These are phyloP conservation scores for Oidiodendron maius DNA, from an alignment of 495 filamentous ascomycete species.

Conservation along the genomic window DNA sequence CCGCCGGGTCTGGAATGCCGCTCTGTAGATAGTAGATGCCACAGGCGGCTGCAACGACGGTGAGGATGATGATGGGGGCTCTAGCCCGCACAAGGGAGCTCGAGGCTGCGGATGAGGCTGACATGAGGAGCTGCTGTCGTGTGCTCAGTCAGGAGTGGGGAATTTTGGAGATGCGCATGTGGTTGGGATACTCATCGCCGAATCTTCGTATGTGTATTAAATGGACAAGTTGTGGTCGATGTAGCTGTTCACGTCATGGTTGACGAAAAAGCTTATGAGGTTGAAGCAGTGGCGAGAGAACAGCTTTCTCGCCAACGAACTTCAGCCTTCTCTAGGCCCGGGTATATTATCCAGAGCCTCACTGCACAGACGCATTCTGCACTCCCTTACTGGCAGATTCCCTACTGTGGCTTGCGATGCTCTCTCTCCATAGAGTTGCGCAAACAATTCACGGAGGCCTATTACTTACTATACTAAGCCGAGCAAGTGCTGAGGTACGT, in stretches of 20 bases:
- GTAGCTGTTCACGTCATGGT: background rate
- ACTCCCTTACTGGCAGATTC: no score
- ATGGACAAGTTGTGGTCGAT: no score
- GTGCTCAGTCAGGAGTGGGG: background rate
- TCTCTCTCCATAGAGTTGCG: no score
- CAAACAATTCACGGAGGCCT: no score
- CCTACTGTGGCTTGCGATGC: no score
- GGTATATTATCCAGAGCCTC: no score
- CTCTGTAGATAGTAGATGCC: constrained; percentile 13
- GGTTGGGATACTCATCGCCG: background rate
- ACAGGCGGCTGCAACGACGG: constrained; percentile 11
- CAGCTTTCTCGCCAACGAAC: no score
- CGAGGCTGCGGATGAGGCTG: constrained; percentile 26
- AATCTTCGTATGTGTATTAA: background rate
- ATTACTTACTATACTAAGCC: no score
- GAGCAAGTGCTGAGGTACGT: no score
- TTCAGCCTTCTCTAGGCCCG: background rate
- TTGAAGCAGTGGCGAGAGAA: no score
- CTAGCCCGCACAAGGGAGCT: constrained; percentile 20
- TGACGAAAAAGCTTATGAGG: no score
- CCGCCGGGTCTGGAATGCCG: constrained; percentile 1
- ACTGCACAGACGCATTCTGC: no score
- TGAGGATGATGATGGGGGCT: constrained; percentile 8
- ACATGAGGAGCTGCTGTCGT: constrained; percentile 14
- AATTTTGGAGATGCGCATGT: background rate